Evolutionary conservation across 805 yeast species (phyloP), one percentile per base, ranked within the genome.

Genomic region (Ogataea pilisensis): DNA sequence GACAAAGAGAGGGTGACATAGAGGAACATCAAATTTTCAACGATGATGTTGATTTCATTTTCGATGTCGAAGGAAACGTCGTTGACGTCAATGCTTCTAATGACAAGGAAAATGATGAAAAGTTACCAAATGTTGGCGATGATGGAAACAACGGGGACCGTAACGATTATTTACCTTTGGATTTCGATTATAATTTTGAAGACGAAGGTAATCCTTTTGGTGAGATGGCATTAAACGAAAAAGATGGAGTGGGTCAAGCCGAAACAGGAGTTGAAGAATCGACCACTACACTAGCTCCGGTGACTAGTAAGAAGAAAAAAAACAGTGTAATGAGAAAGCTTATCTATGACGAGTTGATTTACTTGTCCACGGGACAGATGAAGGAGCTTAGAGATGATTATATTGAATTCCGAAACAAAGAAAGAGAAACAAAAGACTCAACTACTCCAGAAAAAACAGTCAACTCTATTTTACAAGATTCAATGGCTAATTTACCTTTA

Each of bases 21-120:
- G 25, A 27, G 26, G 14, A 16, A 14, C 18, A 17, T 28, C 27
- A 30, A 16, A 38, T 44, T 13, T 38, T 42, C 33, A 35, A 36
- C 13, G 34, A 42, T 8, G 46, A 45, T 4, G 34, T 42, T 12
- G 47, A 42, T 30, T 51, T 51, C 35, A 37, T 34, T 6, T 48
- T 51, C 41, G 53, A 47, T 37, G 42, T 27, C 11, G 36, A 50
- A 30, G 56, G 54, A 2, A 41, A 48, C 5, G 33, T 39, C 13
- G 45, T 46, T 19, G 37, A 32, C 9, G 14, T 34, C 5, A 19
- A 11, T 8, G 17, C 11, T 20, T 12, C 18, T n/a, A 12, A 20
- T 14, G 19, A 28, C 8, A 26, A 28, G 13, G 24, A 35, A 7
- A 9, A 27, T 16, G 25, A 17, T 28, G 22, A 21, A 28, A 32